A percentile compares a stretch with the other conserved stretches of the same genome.
phyloP scores from a whole-genome alignment of 73 alveolate species.

The Tetrahymena borealis region DNA sequence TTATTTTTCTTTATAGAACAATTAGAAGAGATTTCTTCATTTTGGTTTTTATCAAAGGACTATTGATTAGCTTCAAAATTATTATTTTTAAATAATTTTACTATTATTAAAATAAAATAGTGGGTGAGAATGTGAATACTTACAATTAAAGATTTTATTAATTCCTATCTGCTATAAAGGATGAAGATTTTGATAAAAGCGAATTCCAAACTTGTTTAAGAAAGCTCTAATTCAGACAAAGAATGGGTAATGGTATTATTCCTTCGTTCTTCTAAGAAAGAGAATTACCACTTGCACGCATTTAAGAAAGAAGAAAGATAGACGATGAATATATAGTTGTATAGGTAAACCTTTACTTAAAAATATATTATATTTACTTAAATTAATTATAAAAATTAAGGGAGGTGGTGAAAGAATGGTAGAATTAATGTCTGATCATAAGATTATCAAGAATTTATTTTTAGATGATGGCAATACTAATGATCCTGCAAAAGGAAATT shows the following conservation, averaged over 20 bases:
- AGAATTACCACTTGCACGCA: background rate
- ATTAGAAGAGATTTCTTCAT: background rate
- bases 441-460: background rate
- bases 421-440: background rate
- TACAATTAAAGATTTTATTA: background rate
- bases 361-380: background rate
- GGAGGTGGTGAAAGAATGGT: background rate
- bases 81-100: background rate
- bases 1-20: background rate
- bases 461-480: background rate
- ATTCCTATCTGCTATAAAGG: background rate
- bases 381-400: background rate
- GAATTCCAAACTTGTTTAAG: background rate
- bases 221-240: background rate
- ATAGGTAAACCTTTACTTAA: background rate
- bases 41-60: too few relatives aligned
- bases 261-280: background rate
- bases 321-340: background rate
- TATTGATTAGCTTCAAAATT: too few relatives aligned
- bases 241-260: background rate
- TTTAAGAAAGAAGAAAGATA: background rate
- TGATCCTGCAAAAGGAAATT: background rate
- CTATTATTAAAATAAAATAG: background rate
- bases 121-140: background rate
- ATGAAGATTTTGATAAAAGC: background rate